Percentiles rank a stretch among this genome's conserved stretches.
Conservation (phyloP, 345 rosid genomes). For the Eucalyptus urophylla region DNA sequence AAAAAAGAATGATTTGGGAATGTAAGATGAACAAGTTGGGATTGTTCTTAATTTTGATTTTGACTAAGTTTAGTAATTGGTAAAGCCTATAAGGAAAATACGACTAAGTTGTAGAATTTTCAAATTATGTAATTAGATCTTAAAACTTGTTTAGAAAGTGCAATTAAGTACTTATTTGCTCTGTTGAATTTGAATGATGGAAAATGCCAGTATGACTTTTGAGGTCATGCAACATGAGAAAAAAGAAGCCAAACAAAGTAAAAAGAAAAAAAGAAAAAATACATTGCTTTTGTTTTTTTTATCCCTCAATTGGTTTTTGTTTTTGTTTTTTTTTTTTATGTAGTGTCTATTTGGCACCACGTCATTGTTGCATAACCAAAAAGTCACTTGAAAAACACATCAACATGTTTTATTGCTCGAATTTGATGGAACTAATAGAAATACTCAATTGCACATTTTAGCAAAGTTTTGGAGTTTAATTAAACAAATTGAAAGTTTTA, state of each 20-base stretch:
- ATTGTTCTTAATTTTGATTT: not conserved
- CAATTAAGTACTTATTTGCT: not conserved
- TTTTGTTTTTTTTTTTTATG: accelerated
- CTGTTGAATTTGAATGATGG: not conserved
- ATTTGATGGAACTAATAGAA: not conserved
- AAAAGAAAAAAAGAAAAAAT: too few species aligned
- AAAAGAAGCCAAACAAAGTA: too few species aligned
- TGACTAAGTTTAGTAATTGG: not conserved
- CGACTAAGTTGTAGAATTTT: too few species aligned
- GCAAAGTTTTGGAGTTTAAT: not conserved
- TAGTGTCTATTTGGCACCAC: not conserved
- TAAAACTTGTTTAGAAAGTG: not conserved
- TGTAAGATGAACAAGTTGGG: not conserved
- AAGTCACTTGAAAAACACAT: not conserved
- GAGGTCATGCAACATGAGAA: too few species aligned
- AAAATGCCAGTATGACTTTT: not conserved
- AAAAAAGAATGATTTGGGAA: not conserved
- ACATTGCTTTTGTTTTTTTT: not conserved
- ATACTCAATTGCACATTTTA: not conserved
- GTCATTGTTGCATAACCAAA: not conserved
- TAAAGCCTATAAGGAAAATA: not conserved
- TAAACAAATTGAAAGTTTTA: not conserved
- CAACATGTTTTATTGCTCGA: not conserved
- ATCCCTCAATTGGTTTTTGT: too few species aligned
- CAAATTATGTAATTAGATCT: not conserved